Evolutionary conservation across 192 early-diverging fungal species (phyloP), one percentile per base, ranked within the genome.

Genomic region (Helicostylum pulchrum): DNA sequence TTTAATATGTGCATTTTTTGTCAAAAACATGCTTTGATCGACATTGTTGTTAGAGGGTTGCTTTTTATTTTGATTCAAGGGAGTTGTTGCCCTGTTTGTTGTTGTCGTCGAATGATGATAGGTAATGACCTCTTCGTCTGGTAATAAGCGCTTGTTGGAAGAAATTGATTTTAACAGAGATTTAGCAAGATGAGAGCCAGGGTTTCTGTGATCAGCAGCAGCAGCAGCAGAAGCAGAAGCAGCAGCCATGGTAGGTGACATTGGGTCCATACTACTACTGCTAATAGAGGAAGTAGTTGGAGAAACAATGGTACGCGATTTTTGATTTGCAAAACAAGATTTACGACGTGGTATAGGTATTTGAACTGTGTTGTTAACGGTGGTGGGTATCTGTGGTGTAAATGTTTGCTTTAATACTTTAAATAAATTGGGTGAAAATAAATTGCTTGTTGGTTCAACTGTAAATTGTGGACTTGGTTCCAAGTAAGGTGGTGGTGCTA

Each of bases 1-100:
- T 60, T 73, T 73, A 58, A 73, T 73, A 43, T 73, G 71, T 21
- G 71, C 71, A 64, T 73, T 73, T 52, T 73, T 73, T 15, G 68
- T 70, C 52, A 70, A 47, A 45, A 70, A 70, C 68, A 70, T 70
- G 31, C 68, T 70, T 23, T 62, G 68, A 39, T 64, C 61, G 32
- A 64, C 43, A 23, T 39, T 39, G 7, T 15, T 45, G 19, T 1
- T 19, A 48, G 6, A 12, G 46, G 46, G 12, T 15, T 17, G 17
- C 17, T 39, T n/a, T 56, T 17, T 9, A 39, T 39, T 2, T 19
- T 36, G 8, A 56, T 56, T 39, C 54, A 56, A 10, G 31, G 31
- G 31, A 19, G 31, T 11, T 19, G 31, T 11, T 19, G 0, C 15
- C 1, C 19, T 56, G 7, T 34, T n/a, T 56, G 7, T 39, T 36